Percentiles rank a stretch among this genome's conserved stretches.
phyloP scores from a whole-genome alignment of 2,329 filamentous ascomycete genomes.

The Phoma sp. region DNA sequence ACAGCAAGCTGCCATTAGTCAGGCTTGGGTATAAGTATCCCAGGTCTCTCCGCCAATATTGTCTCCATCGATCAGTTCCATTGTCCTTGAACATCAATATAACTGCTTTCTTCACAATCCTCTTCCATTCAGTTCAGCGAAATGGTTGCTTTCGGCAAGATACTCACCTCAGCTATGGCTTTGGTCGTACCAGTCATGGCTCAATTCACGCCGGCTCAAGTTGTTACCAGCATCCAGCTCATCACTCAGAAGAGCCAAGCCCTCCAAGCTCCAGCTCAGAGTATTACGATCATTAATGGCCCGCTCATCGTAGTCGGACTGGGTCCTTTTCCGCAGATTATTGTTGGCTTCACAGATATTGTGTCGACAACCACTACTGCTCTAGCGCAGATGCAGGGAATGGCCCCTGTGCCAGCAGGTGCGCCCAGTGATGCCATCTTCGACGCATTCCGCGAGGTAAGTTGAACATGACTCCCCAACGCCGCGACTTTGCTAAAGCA shows the following conservation, averaged over 20 bases:
- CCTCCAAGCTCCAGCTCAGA: conserved; percentile 19
- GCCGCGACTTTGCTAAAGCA: too few relatives aligned
- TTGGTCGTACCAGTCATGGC: too few relatives aligned
- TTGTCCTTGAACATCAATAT: too few relatives aligned
- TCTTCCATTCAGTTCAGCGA: too few relatives aligned
- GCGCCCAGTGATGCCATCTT: conserved; percentile 12
- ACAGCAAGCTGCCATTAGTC: too few relatives aligned
- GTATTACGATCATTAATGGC: conserved; percentile 17
- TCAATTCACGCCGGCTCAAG: conserved; percentile 8
- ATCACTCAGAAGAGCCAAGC: conserved; percentile 19
- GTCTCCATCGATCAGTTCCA: too few relatives aligned
- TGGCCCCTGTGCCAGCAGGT: conserved; percentile 7
- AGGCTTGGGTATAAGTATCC: too few relatives aligned
- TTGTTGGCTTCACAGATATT: conserved; percentile 20
- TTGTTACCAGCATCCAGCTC: conserved; percentile 15
- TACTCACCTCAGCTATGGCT: too few relatives aligned
- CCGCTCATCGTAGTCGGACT: conserved; percentile 18
- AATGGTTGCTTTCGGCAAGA: too few relatives aligned
- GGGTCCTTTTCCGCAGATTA: conserved; percentile 21
- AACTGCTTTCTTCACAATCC: too few relatives aligned
- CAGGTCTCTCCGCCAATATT: too few relatives aligned
- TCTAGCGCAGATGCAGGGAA: conserved; percentile 15
- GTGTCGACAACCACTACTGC: conserved; percentile 8
- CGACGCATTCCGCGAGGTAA: conserved; percentile 23
- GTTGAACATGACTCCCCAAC: neutral